Percentiles rank a stretch among this genome's conserved stretches.
phyloP scores from a whole-genome alignment of 768 basidiomycete species.

The Heimioporus sp. region DNA sequence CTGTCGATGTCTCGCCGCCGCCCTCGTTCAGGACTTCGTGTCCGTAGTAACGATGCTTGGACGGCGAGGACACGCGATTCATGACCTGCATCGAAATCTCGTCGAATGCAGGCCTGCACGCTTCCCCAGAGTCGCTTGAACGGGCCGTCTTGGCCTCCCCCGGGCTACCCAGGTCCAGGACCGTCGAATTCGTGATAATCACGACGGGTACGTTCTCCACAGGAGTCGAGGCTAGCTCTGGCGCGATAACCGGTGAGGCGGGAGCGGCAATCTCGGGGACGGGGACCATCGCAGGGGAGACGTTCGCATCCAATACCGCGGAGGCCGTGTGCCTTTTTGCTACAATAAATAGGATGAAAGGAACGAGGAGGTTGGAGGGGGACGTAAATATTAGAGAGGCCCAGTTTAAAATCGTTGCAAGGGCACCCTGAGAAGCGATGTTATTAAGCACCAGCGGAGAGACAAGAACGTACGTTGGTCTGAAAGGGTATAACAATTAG shows the following conservation, averaged over 20 bases:
- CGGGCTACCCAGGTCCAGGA: not conserved
- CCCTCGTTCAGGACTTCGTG: constrained; percentile 2
- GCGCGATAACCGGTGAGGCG: not conserved
- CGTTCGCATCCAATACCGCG: constrained; percentile 14
- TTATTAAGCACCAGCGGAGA: not conserved
- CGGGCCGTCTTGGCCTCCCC: constrained; percentile 5
- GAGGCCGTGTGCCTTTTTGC: constrained; percentile 20
- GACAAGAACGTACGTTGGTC: constrained; percentile 15
- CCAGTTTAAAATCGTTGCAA: constrained; percentile 21
- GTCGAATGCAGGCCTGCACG: not conserved
- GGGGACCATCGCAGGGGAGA: constrained; percentile 1
- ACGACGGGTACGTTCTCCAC: constrained; percentile 16
- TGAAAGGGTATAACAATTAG: constrained; percentile 23
- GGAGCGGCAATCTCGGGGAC: not conserved
- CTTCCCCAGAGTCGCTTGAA: constrained; percentile 5
- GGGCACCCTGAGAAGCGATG: constrained; percentile 5
- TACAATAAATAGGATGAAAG: constrained; percentile 18
- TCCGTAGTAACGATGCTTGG: constrained; percentile 20
- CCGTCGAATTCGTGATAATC: constrained; percentile 16
- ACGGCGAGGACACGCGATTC: constrained; percentile 18
- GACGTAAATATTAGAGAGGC: constrained; percentile 24
- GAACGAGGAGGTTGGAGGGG: constrained; percentile 22
- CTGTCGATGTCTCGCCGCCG: not conserved
- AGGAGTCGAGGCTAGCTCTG: not conserved
- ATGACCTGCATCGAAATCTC: constrained; percentile 13